Evolutionary conservation across 495 filamentous ascomycete species (phyloP), one percentile per base, ranked within the genome.

Genomic region (Penicillium paradoxum): DNA sequence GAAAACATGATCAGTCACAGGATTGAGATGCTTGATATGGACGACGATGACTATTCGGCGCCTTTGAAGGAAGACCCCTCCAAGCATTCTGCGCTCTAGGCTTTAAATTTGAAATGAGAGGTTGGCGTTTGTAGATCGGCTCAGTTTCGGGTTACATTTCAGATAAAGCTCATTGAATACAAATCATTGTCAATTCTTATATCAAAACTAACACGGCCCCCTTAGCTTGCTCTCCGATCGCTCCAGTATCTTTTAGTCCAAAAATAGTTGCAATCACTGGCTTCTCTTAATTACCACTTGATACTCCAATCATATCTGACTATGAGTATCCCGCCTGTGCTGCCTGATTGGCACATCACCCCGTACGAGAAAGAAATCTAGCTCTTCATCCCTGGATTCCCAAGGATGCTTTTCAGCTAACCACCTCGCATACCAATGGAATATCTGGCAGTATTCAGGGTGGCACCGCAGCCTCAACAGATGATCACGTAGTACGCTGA

Each of bases 1-100:
- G 80, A 83, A 65, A 73, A 63, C 53, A 62, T 66, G 67, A 67
- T 65, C 55, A 45, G 51, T 14, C 64, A 63, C 24, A 62, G 65
- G 17, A 60, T 63, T 37, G 54, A 63, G 8, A 58, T 56, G 58
- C 25, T 65, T 49, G 54, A 67, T 40, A 29, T 64, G 37, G 54
- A 62, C 32, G 54, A 65, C 27, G 22, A 57, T 39, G 59, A 67
- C 22, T 58, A 66, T 18, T 56, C 55, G 32, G 24, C 53, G 29
- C 57, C 63, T 18, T 27, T 55, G 37, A 37, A 45, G 17, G 63
- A 63, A 39, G 49, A 58, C n/a, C 38, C 54, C 5, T 58, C 48
- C 4, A 65, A 65, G 22, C 57, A 65, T 30, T 50, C 59, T 21
- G 63, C 60, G 11, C 52, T 65, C 9, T 64, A 54, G 29, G 10